These are phyloP conservation scores for Postia placenta DNA, from an alignment of 768 basidiomycete genomes.

Conservation along the genomic window DNA sequence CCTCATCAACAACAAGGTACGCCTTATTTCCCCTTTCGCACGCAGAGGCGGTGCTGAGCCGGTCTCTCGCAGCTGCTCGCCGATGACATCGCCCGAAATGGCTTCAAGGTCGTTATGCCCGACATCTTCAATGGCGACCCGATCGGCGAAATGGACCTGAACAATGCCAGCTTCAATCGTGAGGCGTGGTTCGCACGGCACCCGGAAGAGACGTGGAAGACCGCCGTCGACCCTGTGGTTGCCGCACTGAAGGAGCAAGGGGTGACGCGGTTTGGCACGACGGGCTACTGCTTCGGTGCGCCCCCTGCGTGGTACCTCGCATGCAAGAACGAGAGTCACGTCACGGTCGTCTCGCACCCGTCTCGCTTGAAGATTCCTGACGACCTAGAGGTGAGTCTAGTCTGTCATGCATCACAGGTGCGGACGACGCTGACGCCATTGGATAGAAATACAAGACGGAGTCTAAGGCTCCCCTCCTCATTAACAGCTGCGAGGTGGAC, in stretches of 20 bases:
- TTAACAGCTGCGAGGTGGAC: conserved; percentile 35
- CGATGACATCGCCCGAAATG: conserved; percentile 29
- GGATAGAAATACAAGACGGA: conserved; percentile 25
- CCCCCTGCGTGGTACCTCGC: conserved; percentile 43
- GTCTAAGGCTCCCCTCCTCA: conserved; percentile 36
- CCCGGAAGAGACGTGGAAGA: conserved; percentile 26
- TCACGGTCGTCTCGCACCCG: conserved; percentile 40
- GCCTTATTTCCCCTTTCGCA: neutral
- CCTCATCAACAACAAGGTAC: conserved; percentile 28
- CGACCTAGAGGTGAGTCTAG: conserved; percentile 31
- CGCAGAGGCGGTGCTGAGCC: neutral
- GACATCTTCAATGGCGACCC: conserved; percentile 26
- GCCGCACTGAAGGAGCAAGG: conserved; percentile 31
- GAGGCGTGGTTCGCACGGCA: conserved; percentile 30
- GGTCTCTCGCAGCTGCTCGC: conserved; percentile 20
- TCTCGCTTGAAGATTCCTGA: conserved; percentile 32
- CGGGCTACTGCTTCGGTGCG: conserved; percentile 39
- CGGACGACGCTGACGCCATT: neutral
- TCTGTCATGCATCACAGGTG: neutral
- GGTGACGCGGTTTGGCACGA: conserved; percentile 32
- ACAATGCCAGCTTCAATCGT: conserved; percentile 20
- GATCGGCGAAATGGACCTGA: conserved; percentile 8
- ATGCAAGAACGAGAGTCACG: conserved; percentile 34
- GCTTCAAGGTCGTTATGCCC: conserved; percentile 23
- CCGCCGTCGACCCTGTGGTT: conserved; percentile 31